Conservation (phyloP, 2,329 filamentous ascomycete species). For the Cryphonectria carpinicola region DNA sequence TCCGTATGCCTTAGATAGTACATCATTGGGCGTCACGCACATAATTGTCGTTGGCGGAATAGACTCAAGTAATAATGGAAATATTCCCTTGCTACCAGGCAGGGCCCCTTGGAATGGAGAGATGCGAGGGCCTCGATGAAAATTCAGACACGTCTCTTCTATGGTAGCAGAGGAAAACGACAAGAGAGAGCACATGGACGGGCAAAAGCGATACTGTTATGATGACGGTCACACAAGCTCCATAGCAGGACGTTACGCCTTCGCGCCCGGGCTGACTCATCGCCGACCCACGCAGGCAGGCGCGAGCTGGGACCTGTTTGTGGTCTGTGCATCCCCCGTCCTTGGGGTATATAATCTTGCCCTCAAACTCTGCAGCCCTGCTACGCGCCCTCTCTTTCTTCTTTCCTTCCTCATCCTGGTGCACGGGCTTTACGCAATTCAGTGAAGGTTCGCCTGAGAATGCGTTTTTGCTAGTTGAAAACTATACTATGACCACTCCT, state of each 20-base stretch:
- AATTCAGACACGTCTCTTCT: background rate
- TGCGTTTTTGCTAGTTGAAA: conserved; percentile 91
- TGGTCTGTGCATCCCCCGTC: conserved; percentile 1
- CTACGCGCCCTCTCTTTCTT: conserved; percentile 33
- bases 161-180: background rate
- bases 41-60: too few species aligned
- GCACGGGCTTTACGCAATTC: conserved; percentile 80
- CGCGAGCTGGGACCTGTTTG: background rate
- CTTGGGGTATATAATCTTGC: conserved; percentile 24
- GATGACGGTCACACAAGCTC: background rate
- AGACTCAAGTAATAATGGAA: background rate
- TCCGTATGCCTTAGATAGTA: background rate
- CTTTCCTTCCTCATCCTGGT: conserved; percentile 61
- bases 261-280: background rate
- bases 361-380: conserved; percentile 1
- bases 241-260: background rate
- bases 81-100: background rate
- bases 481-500: conserved; percentile 80
- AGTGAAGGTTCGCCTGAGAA: conserved; percentile 88
- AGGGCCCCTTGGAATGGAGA: background rate
- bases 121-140: background rate
- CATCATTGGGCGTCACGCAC: too few species aligned
- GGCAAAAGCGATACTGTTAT: background rate
- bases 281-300: background rate
- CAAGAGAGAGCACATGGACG: background rate